Conservation (phyloP, 106 monocot genomes). For the Cymbidium sinense region DNA sequence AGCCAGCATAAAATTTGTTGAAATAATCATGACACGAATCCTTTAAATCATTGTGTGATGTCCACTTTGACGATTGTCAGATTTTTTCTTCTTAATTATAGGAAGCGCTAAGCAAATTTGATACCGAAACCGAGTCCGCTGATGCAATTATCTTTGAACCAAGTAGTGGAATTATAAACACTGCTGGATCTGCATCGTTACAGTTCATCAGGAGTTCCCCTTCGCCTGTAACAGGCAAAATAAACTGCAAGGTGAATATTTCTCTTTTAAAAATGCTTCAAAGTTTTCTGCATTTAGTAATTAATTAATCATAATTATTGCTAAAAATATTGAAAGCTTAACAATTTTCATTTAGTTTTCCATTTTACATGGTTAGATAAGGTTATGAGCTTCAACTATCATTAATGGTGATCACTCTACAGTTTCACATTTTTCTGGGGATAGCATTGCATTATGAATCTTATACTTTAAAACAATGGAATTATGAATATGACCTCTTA, state of each 20-base stretch:
- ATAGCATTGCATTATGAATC: no score
- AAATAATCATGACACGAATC: no score
- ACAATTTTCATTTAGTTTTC: neutral
- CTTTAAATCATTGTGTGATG: no score
- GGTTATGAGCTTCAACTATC: neutral
- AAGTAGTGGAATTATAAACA: slow-evolving; percentile 44
- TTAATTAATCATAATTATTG: neutral
- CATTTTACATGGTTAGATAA: neutral
- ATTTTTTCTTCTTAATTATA: slow-evolving; percentile 16
- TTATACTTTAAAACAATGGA: no score
- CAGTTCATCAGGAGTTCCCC: slow-evolving; percentile 58
- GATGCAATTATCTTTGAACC: slow-evolving; percentile 67
- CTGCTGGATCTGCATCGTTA: slow-evolving; percentile 49
- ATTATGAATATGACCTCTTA: no score
- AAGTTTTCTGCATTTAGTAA: neutral
- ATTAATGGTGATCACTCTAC: neutral
- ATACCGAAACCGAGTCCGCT: slow-evolving; percentile 56
- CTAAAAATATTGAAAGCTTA: neutral
- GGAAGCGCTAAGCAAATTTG: slow-evolving; percentile 93
- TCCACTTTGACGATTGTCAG: neutral
- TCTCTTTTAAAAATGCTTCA: neutral
- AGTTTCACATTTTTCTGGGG: no score
- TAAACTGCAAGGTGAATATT: slow-evolving; percentile 86
- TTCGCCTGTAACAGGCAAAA: slow-evolving; percentile 51
- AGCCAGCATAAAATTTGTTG: no score